A percentile compares a stretch with the other conserved stretches of the same genome.
Evolutionary conservation across 2,329 filamentous ascomycete species (phyloP).

Genomic region (Elsinoe necatrix): DNA sequence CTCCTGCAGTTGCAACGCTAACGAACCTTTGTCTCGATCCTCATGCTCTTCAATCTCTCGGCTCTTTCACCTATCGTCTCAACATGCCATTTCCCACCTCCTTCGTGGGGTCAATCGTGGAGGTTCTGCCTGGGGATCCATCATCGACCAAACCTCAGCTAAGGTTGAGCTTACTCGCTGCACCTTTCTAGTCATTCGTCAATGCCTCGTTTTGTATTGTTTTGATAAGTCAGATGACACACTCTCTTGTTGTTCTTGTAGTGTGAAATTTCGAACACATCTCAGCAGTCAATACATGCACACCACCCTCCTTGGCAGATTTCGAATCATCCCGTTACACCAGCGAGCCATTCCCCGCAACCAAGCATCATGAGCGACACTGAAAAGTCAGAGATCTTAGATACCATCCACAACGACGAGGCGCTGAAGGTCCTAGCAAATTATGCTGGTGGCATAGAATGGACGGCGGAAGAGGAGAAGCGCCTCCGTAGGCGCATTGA

Average conservation of each 20-base stretch:
- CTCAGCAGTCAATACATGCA: background rate
- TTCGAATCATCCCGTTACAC: background rate
- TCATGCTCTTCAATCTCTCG: background rate
- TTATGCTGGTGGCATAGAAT: conserved; percentile 37
- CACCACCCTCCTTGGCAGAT: background rate
- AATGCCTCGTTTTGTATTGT: background rate
- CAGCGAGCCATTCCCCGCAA: background rate
- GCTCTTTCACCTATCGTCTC: background rate
- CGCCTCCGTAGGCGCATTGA: conserved; percentile 37
- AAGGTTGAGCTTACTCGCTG: background rate
- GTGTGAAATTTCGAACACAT: no score
- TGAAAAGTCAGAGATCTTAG: conserved; percentile 16
- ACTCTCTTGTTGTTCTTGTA: background rate
- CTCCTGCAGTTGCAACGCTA: background rate
- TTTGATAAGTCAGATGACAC: background rate
- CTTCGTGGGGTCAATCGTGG: background rate
- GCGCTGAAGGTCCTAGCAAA: conserved; percentile 35
- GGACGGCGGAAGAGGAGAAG: conserved; percentile 38
- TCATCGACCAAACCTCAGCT: background rate
- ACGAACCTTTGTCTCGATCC: background rate
- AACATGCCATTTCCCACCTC: background rate
- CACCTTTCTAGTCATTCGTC: background rate
- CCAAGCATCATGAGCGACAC: background rate
- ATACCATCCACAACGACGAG: conserved; percentile 34
- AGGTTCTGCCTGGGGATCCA: background rate